A percentile compares a stretch with the other conserved stretches of the same genome.
Conservation (phyloP, 1,284 basidiomycete genomes). For the Ganoderma sinense region DNA sequence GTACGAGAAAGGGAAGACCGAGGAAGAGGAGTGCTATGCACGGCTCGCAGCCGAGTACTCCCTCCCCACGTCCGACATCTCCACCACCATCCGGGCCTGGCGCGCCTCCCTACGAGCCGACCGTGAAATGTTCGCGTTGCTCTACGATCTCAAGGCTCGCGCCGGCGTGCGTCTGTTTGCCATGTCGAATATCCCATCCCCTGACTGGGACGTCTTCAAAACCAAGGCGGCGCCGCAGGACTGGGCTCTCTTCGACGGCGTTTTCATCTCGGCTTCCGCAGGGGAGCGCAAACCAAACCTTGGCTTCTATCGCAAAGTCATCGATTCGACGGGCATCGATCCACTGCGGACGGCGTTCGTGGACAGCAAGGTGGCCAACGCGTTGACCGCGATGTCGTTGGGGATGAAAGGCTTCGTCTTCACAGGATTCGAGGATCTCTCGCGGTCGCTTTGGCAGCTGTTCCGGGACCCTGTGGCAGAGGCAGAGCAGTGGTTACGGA, state of each 20-base stretch:
- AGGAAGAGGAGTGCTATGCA: not conserved
- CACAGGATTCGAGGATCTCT: constrained; percentile 46
- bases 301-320: constrained; percentile 58
- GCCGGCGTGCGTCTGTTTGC: not conserved
- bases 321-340: constrained; percentile 49
- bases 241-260: constrained; percentile 42
- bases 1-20: not conserved
- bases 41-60: not conserved
- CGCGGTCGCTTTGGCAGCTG: constrained; percentile 51
- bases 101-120: constrained; percentile 25
- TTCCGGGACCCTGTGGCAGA: constrained; percentile 53
- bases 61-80: not conserved
- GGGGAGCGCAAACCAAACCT: constrained; percentile 62
- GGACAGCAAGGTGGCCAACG: constrained; percentile 66
- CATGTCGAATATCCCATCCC: not conserved
- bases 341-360: constrained; percentile 55
- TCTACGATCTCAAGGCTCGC: not conserved
- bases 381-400: constrained; percentile 59
- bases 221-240: not conserved
- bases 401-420: constrained; percentile 62
- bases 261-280: constrained; percentile 56
- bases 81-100: not conserved
- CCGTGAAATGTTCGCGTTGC: not conserved
- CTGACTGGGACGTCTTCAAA: not conserved
- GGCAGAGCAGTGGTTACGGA: constrained; percentile 48